Evolutionary conservation across 129 eudicot genomes (phyloP).

Genomic region (Scalesia atractyloides): DNA sequence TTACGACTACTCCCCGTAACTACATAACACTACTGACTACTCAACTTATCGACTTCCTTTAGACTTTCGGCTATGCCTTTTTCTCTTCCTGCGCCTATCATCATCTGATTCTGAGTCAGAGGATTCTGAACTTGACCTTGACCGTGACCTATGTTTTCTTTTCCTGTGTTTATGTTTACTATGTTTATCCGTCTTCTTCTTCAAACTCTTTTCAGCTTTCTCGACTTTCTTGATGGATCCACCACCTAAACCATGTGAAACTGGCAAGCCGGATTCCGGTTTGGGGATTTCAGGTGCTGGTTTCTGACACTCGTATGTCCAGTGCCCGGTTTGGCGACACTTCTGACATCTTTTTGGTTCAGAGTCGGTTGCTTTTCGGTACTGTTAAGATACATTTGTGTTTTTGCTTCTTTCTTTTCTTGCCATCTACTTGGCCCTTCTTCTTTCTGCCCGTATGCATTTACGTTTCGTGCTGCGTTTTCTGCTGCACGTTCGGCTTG

Average conservation of each 20-base stretch:
- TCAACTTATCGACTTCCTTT: slow-evolving; percentile 26
- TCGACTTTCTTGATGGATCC: slow-evolving; percentile 47
- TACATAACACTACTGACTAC: slow-evolving; percentile 11
- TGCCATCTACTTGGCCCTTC: slow-evolving; percentile 99
- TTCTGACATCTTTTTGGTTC: slow-evolving; percentile 91
- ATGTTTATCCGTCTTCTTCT: slow-evolving; percentile 41
- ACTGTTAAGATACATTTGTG: slow-evolving; percentile 92
- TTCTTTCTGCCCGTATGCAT: slow-evolving; percentile 98
- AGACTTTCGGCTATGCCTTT: slow-evolving; percentile 59
- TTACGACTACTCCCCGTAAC: background rate
- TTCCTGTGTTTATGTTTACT: slow-evolving; percentile 41
- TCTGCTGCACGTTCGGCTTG: slow-evolving; percentile 97
- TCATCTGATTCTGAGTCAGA: slow-evolving; percentile 67
- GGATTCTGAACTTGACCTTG: slow-evolving; percentile 64
- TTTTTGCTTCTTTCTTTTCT: slow-evolving; percentile 91
- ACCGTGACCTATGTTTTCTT: slow-evolving; percentile 24
- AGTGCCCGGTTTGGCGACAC: slow-evolving; percentile 75
- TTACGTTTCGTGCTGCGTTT: slow-evolving; percentile 92
- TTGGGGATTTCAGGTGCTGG: slow-evolving; percentile 66
- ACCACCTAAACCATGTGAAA: slow-evolving; percentile 49
- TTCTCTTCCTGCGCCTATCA: slow-evolving; percentile 49
- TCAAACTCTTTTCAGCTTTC: slow-evolving; percentile 26
- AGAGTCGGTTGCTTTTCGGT: slow-evolving; percentile 88
- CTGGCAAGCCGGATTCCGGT: slow-evolving; percentile 48
- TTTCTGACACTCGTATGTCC: slow-evolving; percentile 98